Conservation (phyloP, 139 green algal species). For the Chlamydomonas schloesseri region DNA sequence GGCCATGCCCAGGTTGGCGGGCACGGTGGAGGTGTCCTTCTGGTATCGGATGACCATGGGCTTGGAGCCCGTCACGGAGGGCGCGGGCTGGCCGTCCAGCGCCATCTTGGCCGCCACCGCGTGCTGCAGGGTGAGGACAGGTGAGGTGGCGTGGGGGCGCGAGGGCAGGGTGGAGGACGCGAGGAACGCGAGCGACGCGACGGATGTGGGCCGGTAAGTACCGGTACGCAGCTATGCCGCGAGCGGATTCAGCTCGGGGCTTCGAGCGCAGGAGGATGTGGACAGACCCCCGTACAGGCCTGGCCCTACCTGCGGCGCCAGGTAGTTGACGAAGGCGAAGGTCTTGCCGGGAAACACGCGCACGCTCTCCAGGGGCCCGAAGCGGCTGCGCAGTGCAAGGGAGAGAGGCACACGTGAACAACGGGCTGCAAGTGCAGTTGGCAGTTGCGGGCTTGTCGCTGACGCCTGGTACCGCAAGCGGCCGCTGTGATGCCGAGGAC, state of each 20-base stretch:
- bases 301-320: not conserved
- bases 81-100: slow-evolving; percentile 73
- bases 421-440: no score
- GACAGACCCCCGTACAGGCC: no score
- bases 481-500: no score
- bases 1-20: slow-evolving; percentile 39
- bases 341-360: slow-evolving; percentile 71
- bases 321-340: slow-evolving; percentile 83
- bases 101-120: slow-evolving; percentile 63
- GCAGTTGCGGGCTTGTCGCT: no score
- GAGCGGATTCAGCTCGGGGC: no score
- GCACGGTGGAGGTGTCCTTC: slow-evolving; percentile 63
- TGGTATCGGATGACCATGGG: slow-evolving; percentile 82
- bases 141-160: not conserved
- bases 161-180: not conserved
- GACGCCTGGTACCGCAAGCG: no score
- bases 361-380: slow-evolving; percentile 75
- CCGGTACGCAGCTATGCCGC: no score
- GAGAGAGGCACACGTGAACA: no score
- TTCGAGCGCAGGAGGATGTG: no score
- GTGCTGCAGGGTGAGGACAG: slow-evolving; percentile 16
- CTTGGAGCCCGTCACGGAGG: slow-evolving; percentile 72
- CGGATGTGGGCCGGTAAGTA: no score
- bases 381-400: slow-evolving; percentile 38
- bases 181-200: not conserved